Base-by-base conservation (phyloP, 1,284 basidiomycete species). In the Pseudozyma thailandica region DNA sequence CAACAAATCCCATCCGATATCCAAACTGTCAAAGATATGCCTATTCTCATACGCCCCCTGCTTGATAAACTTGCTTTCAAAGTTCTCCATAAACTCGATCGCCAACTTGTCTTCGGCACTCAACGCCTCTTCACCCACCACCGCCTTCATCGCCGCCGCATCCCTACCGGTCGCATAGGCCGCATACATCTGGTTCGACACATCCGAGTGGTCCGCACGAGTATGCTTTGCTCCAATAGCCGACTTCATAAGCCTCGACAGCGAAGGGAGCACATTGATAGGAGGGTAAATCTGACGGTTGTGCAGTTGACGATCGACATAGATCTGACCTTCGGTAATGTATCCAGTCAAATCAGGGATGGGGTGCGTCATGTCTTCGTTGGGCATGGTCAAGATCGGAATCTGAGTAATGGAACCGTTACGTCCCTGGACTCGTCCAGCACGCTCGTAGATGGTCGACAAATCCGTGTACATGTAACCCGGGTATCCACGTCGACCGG, bases 401-500 rank as follows among this genome's bases (percentile, higher is more conserved):
- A 98, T 97, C 86, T 99, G 96, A 48, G 96, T 99, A 86, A 99
- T 99, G 43, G 94, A 98, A 46, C 96, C 96, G 85, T 98, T 98
- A 68, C 96, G 89, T 68, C 96, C 96, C 85, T 95, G 86, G 45
- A 99, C 96, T 84, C 96, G 94, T 58, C 96, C 96, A 46, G 96
- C 96, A 86, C 96, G 93, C 86, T 99, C 96, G 85, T 99, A 99
- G 82, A 99, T 94, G 23, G 95, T 98, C 60, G 96, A 84, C 77
- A 85, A 69, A 61, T 82, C 81, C 26, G 81, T 82, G 69, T 82
- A 82, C 94, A 96, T 96, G 87, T 96, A 96, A 84, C 93, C 84
- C 45, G 96, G 96, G 88, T 98, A 99, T 81, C 96, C 96, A 87
- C 96, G 92, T 85, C 96, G 93, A 83, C 96, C 96, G 62, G 96